phyloP scores from a whole-genome alignment of 1,139 yeast genomes.

The Magnusiomyces tetraspermus region DNA sequence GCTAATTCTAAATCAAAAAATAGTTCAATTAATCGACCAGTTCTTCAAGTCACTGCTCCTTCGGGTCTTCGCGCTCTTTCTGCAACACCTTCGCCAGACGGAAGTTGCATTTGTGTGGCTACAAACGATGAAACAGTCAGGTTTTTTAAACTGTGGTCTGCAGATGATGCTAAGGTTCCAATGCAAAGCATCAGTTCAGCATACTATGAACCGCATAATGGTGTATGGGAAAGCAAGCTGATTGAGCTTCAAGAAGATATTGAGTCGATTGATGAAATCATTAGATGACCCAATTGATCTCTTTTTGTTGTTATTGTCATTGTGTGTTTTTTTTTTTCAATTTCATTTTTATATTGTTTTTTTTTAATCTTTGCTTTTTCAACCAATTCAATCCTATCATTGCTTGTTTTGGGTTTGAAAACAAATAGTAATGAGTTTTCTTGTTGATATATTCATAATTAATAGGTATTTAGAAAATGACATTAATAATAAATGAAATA shows the following conservation, averaged over 20 bases:
- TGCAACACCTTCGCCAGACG: slow-evolving; percentile 52
- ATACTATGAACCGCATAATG: not conserved
- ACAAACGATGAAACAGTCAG: slow-evolving; percentile 62
- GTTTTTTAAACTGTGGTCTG: slow-evolving; percentile 54
- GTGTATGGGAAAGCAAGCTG: slow-evolving; percentile 13
- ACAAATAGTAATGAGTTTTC: not conserved
- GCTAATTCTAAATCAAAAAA: not conserved
- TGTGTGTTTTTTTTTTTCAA: no score
- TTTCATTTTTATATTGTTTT: no score
- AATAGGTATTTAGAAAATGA: no score
- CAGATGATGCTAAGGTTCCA: slow-evolving; percentile 9
- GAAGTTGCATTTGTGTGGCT: slow-evolving; percentile 51
- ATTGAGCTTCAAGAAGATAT: slow-evolving; percentile 6
- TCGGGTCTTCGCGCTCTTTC: slow-evolving; percentile 48
- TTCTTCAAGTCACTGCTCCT: slow-evolving; percentile 41
- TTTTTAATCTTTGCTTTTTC: no score
- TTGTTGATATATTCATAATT: not conserved
- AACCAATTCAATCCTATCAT: no score
- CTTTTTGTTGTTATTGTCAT: no score
- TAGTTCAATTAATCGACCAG: slow-evolving; percentile 25
- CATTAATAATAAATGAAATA: no score
- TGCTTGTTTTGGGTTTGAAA: no score
- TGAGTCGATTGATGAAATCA: slow-evolving; percentile 13
- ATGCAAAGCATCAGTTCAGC: slow-evolving; percentile 5
- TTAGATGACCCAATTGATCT: no score